Conservation (phyloP, 179 eudicot genomes). For the Sideroxylon spinosum region DNA sequence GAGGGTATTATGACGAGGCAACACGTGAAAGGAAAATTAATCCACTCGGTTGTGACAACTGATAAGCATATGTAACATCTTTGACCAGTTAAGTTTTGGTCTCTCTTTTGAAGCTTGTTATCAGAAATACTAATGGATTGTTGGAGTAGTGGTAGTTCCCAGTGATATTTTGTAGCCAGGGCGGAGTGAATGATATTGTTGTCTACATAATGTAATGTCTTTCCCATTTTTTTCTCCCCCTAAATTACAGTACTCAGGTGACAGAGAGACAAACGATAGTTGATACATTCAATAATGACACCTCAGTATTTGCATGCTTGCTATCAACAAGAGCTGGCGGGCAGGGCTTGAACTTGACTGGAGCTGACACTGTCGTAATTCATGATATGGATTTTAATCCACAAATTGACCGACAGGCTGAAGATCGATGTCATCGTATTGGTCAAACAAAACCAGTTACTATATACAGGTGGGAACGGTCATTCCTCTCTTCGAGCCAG, state of each 20-base stretch:
- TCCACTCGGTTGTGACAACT: background rate
- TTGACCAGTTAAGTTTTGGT: background rate
- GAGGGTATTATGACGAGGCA: background rate
- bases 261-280: constrained; percentile 87
- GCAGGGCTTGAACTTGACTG: constrained; percentile 84
- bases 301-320: constrained; percentile 86
- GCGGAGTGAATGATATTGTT: background rate
- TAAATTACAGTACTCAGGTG: constrained; percentile 73
- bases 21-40: background rate
- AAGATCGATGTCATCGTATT: constrained; percentile 95
- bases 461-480: constrained; percentile 52
- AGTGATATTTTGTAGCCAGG: background rate
- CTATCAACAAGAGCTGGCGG: constrained; percentile 98
- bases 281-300: constrained; percentile 72
- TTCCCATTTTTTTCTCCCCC: background rate
- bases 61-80: background rate
- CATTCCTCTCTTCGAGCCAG: background rate
- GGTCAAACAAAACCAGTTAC: constrained; percentile 93
- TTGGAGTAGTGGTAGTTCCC: background rate
- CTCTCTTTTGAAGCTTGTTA: background rate
- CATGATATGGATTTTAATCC: constrained; percentile 99
- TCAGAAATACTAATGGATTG: background rate
- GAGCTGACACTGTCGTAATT: constrained; percentile 95
- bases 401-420: constrained; percentile 95
- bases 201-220: background rate